phyloP scores from a whole-genome alignment of 2,329 filamentous ascomycete species.

The Hymenoscyphus scutula region DNA sequence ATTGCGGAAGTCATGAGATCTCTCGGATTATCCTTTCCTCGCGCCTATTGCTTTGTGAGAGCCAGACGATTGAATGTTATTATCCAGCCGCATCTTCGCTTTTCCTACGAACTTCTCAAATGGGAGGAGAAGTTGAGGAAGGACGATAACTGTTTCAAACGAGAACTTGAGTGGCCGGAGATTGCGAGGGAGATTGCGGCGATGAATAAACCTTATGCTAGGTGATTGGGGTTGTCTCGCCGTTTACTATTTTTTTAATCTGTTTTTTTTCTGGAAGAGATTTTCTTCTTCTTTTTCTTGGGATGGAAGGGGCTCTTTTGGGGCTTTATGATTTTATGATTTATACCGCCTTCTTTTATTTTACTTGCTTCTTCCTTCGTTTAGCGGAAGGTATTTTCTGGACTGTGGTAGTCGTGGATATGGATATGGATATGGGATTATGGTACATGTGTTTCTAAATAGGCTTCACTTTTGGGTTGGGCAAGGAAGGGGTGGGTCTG shows the following conservation, averaged over 20 bases:
- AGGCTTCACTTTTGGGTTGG: background rate
- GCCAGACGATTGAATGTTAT: slow-evolving; percentile 94
- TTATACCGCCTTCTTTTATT: slow-evolving; percentile 13
- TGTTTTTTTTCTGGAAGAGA: background rate
- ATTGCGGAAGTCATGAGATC: slow-evolving; percentile 97
- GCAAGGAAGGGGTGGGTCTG: background rate
- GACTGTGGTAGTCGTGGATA: background rate
- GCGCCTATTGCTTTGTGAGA: slow-evolving; percentile 94
- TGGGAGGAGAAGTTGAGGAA: slow-evolving; percentile 80
- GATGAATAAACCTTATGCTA: slow-evolving; percentile 92
- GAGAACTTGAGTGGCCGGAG: slow-evolving; percentile 89
- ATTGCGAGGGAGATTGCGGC: slow-evolving; percentile 87
- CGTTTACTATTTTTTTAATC: background rate
- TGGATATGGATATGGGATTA: background rate
- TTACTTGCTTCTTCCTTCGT: background rate
- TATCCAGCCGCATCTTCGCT: slow-evolving; percentile 92
- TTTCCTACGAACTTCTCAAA: slow-evolving; percentile 91
- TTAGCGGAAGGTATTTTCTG: background rate
- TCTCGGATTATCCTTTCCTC: slow-evolving; percentile 76
- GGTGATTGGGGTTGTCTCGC: slow-evolving; percentile 43
- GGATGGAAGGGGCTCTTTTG: slow-evolving; percentile 11
- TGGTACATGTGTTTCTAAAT: background rate
- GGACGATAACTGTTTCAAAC: slow-evolving; percentile 50
- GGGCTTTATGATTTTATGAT: slow-evolving; percentile 19
- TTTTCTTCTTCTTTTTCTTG: slow-evolving; percentile 7